Evolutionary conservation across 73 alveolate species (phyloP), one percentile per base, ranked within the genome.

Genomic region (Halteria grandinella): DNA sequence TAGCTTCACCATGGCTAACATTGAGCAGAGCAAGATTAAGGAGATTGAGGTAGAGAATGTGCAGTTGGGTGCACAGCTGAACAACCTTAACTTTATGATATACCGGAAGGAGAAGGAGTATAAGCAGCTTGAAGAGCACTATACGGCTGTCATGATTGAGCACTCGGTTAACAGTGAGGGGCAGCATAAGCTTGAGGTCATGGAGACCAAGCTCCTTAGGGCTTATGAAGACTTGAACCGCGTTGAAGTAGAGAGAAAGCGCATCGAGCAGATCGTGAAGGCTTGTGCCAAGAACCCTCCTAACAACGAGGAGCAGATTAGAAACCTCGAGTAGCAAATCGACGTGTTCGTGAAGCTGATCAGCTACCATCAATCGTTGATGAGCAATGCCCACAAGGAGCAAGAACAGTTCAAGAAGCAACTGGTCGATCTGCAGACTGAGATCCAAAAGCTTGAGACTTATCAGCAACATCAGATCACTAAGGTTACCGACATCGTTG

Each of bases 221-320:
- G 91, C 95, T 10, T 73, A 87, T 60, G 82, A 87, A 40, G 70
- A 87, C 24, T 64, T 66, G 25, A 59, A 72, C 44, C 25, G 79
- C 23, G 86, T 88, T 25, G 75, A 81, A 76, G 85, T 87, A 32
- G 70, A 87, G 62, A 76, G 73, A 47, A 69, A 77, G 29, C 37
- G 95, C 41, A 29, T 87, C 12, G 88, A 63, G 54, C 49, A 75
- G 55, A 87, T 87, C 36, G 43, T 74, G 21, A 60, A 55, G 23
- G 88, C 82, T 8, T 79, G 95, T 54, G 34, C 47, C n/a, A 88
- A 85, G 45, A 87, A 87, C 71, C 79, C 78, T 41, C 71, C 90
- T 27, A 73, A 87, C 28, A 81, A 87, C 52, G 81, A 87, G 82
- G 95, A 87, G 36, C 82, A 91, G 95, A 87, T 82, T 8, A 70